These are phyloP conservation scores for Boletus hoseneyae DNA, from an alignment of 1,284 basidiomycete genomes.

Conservation along the genomic window DNA sequence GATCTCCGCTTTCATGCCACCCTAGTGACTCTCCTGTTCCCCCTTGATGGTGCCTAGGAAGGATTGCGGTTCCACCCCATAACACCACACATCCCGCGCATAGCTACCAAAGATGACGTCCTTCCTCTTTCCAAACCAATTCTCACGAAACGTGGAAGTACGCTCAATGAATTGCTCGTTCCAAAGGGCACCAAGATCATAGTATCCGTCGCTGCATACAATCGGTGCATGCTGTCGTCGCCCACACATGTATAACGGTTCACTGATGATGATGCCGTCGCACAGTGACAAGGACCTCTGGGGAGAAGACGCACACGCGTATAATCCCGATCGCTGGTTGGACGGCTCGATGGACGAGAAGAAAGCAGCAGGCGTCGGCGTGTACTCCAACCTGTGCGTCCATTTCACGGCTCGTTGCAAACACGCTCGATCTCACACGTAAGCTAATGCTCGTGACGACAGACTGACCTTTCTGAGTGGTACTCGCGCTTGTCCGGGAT, in stretches of 20 bases:
- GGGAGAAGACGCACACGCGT: slow-evolving; percentile 48
- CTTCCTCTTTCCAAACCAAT: slow-evolving; percentile 44
- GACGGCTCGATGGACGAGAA: slow-evolving; percentile 7
- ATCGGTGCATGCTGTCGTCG: slow-evolving; percentile 27
- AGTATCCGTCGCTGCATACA: slow-evolving; percentile 36
- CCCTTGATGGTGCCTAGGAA: slow-evolving; percentile 29
- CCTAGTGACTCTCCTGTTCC: too few species aligned
- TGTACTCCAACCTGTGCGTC: too few species aligned
- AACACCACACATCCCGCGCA: slow-evolving; percentile 33
- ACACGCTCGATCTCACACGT: too few species aligned
- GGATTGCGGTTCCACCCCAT: slow-evolving; percentile 39
- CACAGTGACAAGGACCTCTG: slow-evolving; percentile 43
- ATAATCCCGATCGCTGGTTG: slow-evolving; percentile 52
- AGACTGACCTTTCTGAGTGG: slow-evolving; percentile 48
- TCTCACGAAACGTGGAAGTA: slow-evolving; percentile 34
- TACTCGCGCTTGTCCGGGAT: slow-evolving; percentile 42
- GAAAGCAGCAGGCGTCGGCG: too few species aligned
- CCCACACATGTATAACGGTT: background rate
- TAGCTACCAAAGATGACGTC: slow-evolving; percentile 40
- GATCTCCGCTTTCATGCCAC: too few species aligned
- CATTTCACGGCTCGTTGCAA: too few species aligned
- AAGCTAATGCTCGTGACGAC: too few species aligned
- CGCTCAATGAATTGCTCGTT: slow-evolving; percentile 36
- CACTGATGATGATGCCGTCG: background rate
- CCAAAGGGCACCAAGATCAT: slow-evolving; percentile 35